These are phyloP conservation scores for Penicillium argentinense DNA, from an alignment of 495 filamentous ascomycete genomes.

Conservation along the genomic window DNA sequence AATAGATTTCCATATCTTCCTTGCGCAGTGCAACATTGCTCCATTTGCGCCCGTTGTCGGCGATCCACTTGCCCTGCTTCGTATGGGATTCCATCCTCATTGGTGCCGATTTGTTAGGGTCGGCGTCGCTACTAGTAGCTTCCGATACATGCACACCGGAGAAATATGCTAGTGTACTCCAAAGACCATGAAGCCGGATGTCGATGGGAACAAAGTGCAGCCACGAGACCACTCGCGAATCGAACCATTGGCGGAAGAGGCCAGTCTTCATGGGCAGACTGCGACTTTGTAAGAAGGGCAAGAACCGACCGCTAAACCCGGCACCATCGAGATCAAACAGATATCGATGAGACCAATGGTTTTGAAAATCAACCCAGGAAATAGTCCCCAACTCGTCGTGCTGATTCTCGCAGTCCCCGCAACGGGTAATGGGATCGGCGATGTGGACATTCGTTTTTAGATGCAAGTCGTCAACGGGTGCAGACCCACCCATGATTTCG, in stretches of 20 bases:
- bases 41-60: slow-evolving; percentile 66
- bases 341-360: slow-evolving; percentile 63
- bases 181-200: slow-evolving; percentile 62
- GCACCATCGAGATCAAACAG: slow-evolving; percentile 70
- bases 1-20: slow-evolving; percentile 83
- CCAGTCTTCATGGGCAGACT: slow-evolving; percentile 63
- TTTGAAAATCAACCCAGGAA: slow-evolving; percentile 49
- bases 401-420: slow-evolving; percentile 56
- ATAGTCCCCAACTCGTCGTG: slow-evolving; percentile 49
- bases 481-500: slow-evolving; percentile 34
- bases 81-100: slow-evolving; percentile 36
- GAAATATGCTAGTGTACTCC: slow-evolving; percentile 67
- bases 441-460: slow-evolving; percentile 44
- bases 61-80: slow-evolving; percentile 60
- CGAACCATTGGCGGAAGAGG: slow-evolving; percentile 76
- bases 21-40: slow-evolving; percentile 62
- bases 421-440: slow-evolving; percentile 53
- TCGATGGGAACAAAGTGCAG: slow-evolving; percentile 78
- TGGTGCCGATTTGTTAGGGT: neutral
- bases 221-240: slow-evolving; percentile 69
- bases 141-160: slow-evolving; percentile 29
- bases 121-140: slow-evolving; percentile 3
- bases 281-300: slow-evolving; percentile 60
- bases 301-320: slow-evolving; percentile 63
- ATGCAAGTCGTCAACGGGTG: slow-evolving; percentile 28